Evolutionary conservation across 2,329 filamentous ascomycete species (phyloP).

Genomic region (Colletotrichum salicis): DNA sequence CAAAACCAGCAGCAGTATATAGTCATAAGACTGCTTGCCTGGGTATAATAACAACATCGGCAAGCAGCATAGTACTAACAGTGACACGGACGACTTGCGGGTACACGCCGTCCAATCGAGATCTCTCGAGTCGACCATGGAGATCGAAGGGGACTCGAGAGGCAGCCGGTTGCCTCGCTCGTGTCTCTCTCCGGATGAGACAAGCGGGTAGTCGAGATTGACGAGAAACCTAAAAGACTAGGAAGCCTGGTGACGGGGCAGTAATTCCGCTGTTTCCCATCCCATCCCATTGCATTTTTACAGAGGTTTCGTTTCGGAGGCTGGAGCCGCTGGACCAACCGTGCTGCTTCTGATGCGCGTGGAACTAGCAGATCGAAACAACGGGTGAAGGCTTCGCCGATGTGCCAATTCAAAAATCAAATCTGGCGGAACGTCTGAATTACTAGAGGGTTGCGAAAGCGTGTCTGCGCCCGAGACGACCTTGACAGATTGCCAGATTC

Average conservation of each 20-base stretch:
- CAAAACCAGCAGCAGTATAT: background rate
- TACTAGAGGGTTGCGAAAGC: background rate
- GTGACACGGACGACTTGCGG: background rate
- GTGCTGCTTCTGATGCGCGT: constrained; percentile 27
- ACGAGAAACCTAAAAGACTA: background rate
- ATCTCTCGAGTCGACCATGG: background rate
- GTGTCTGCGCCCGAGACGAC: background rate
- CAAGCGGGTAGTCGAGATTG: constrained; percentile 2
- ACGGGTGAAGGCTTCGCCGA: constrained; percentile 17
- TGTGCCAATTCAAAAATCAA: background rate
- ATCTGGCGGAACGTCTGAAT: background rate
- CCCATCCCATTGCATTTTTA: background rate
- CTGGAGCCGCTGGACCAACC: constrained; percentile 25
- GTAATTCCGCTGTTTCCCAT: constrained; percentile 19
- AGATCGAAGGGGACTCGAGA: background rate
- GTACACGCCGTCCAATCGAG: background rate
- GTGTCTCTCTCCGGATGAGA: background rate
- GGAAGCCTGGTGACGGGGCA: constrained; percentile 17
- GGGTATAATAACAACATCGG: background rate
- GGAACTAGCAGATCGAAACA: constrained; percentile 19
- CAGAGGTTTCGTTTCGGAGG: constrained; percentile 28
- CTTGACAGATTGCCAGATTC: background rate
- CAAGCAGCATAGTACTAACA: background rate
- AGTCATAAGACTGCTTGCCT: background rate
- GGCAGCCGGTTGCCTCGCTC: background rate